Base-by-base conservation (phyloP, 2,329 filamentous ascomycete genomes). In the Fonsecaea monophora region DNA sequence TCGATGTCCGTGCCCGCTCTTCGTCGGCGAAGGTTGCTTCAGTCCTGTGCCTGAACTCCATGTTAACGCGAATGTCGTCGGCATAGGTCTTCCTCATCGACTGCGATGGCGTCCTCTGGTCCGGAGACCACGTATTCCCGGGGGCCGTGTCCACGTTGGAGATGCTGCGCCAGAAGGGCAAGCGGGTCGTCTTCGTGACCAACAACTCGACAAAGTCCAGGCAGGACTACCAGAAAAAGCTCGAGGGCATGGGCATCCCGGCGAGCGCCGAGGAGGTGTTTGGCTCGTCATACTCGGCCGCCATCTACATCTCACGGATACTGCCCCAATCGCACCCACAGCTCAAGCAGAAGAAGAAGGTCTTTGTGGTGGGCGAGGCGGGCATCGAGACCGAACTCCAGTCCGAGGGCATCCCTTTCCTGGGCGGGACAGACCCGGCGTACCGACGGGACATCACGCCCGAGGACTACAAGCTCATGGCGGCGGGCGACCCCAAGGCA, bases 131-230 rank as follows among this genome's bases (percentile, higher is more conserved):
- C 77, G 83, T 96, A 10, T 97, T 95, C 73, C 89, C 92, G 13
- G 91, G 90, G 61, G 89, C 93, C 4, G 90, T 92, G 4, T 92
- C 97, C 80, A 96, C 93, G 0, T 82, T 99, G 42, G 87, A 92
- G 68, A 84, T 96, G 80, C 82, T 99, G 69, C 89, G 92, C 75
- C 89, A 87, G 65, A 91, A 88, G 87, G 92, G 92, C 76, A 99
- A 99, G 80, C 90, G 90, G 77, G 86, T 95, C 38, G 89, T 99
- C 62, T 99, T 99, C 77, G 95, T 99, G 60, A 99, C 95, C 48
- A 99, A 99, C 82, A 99, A 99, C 83, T 97, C 93, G 76, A 98
- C 95, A 65, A 99, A 99, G 78, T 97, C 94, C 10, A 90, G 95
- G 64, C 83, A 86, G 58, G 93, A 97, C 77, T 99, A 99, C 81